Evolutionary conservation across 306 rosid species (phyloP).

Genomic region (Medicago truncatula): MtrunA17r5.0-ANR NC_053043.1:11201501-11202000

Average conservation of each 20-base stretch:
- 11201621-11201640: not conserved
- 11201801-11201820: constrained; percentile 26
- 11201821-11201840: not conserved
- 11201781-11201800: not conserved
- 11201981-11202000: constrained; percentile 56
- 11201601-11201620: not conserved
- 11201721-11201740: not conserved
- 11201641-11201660: not conserved
- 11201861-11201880: constrained; percentile 43
- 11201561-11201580: not conserved
- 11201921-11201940: not conserved
- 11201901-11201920: not conserved
- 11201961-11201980: constrained; percentile 35
- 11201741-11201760: constrained; percentile 15
- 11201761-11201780: not conserved
- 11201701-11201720: constrained; percentile 3
- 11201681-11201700: not conserved
- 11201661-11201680: constrained; percentile 3
- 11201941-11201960: not conserved
- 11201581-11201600: not conserved
- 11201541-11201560: too few relatives aligned
- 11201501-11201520: too few relatives aligned
- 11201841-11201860: constrained; percentile 19
- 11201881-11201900: constrained; percentile 45
- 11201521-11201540: too few relatives aligned